Base-by-base conservation (phyloP, 2,329 filamentous ascomycete species). In the Pyrenochaeta sp. region DNA sequence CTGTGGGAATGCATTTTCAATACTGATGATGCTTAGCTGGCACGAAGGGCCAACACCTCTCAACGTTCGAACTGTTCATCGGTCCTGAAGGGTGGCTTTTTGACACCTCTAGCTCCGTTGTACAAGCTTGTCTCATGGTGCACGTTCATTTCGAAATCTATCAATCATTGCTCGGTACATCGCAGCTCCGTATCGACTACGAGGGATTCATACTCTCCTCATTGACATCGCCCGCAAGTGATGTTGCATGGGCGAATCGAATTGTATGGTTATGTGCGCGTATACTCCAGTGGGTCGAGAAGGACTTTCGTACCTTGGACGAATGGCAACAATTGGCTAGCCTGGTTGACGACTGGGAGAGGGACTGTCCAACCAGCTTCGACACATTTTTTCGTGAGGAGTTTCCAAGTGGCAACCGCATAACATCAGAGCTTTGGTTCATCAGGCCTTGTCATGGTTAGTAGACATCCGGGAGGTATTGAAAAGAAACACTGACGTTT, bases 341-440 rank as follows among this genome's bases (percentile, higher is more conserved):
- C 17, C 24, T 51, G n/a, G 48, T 59, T 14, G 43, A 59, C 14
- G 48, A 52, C n/a, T 61, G 58, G 55, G 51, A 61, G 29, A 32
- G 21, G 7, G 38, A 38, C 15, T 41, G 55, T 8, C 58, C 55
- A 1, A 23, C 26, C 10, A 48, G 44, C 21, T 58, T 59, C 34
- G 31, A 57, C 18, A 44, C 51, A 7, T 47, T 53, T 31, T 58
- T 51, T 21, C 51, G 41, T 10, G 41, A 45, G 19, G 40, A 41
- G 2, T 36, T 48, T 17, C 8, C 9, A 19, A n/a, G n/a, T n/a
- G n/a, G 15, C 40, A 11, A 19, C 14, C 7, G 17, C 29, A 15
- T 29, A 27, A 8, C 44, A 44, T 14, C 53, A 14, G 51, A 60
- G 17, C 13, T 61, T n/a, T 59, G 53, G 51, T 55, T 48, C 27